Evolutionary conservation across 768 basidiomycete species (phyloP).

Genomic region (Neoboletus subvelutipes): DNA sequence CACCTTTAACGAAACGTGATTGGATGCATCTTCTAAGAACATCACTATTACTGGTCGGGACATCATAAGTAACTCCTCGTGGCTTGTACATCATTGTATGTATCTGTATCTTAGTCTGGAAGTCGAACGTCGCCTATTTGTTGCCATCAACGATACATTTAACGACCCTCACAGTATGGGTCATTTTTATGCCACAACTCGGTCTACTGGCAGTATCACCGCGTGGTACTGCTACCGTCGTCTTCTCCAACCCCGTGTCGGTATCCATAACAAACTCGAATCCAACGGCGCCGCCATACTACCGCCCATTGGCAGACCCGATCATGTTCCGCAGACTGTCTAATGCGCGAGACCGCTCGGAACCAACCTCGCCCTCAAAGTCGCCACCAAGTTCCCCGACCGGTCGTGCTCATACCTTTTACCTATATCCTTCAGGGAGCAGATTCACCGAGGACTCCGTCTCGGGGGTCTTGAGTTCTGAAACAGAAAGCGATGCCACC

Average conservation of each 20-base stretch:
- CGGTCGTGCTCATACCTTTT: not conserved
- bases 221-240: not conserved
- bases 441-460: conserved; percentile 27
- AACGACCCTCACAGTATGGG: not conserved
- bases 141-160: not conserved
- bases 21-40: not conserved
- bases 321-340: conserved; percentile 22
- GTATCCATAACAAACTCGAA: not conserved
- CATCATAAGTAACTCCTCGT: not conserved
- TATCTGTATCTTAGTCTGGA: not conserved
- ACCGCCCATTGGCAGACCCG: not conserved
- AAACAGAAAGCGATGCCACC: conserved; percentile 22
- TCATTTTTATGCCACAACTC: not conserved
- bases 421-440: conserved; percentile 27
- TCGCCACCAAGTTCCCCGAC: conserved; percentile 19
- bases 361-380: conserved; percentile 11
- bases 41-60: not conserved
- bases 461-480: conserved; percentile 28
- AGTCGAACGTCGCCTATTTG: not conserved
- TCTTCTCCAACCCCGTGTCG: not conserved
- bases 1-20: too few relatives aligned
- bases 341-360: conserved; percentile 1
- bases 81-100: not conserved
- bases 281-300: not conserved
- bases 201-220: not conserved